These are phyloP conservation scores for Hypoxylon intermedium DNA, from an alignment of 495 filamentous ascomycete species.

Conservation along the genomic window DNA sequence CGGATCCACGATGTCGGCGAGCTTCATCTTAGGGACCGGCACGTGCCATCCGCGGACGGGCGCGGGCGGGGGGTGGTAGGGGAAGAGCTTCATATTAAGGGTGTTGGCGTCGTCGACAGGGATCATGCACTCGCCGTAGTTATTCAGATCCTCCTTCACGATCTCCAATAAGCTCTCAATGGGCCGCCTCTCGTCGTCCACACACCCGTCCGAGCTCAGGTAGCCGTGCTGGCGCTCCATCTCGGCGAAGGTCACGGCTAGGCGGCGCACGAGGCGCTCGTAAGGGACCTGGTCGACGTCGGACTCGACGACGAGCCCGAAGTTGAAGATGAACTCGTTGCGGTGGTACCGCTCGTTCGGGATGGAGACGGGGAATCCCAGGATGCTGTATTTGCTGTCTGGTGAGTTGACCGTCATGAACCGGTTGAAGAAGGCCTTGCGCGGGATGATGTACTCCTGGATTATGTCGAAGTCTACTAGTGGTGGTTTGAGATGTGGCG, in stretches of 20 bases:
- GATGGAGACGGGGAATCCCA: slow-evolving; percentile 90
- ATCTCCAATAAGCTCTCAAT: slow-evolving; percentile 87
- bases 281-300: slow-evolving; percentile 71
- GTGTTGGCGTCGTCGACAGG: slow-evolving; percentile 93
- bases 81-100: slow-evolving; percentile 95
- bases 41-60: slow-evolving; percentile 86
- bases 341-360: slow-evolving; percentile 75
- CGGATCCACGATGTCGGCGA: slow-evolving; percentile 72
- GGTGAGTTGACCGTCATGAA: slow-evolving; percentile 78
- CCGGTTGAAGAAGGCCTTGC: slow-evolving; percentile 87
- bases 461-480: slow-evolving; percentile 85
- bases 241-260: slow-evolving; percentile 83
- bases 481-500: slow-evolving; percentile 62
- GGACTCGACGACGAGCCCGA: slow-evolving; percentile 78
- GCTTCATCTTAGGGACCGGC: slow-evolving; percentile 84
- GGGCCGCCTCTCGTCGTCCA: slow-evolving; percentile 59
- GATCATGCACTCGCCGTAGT: slow-evolving; percentile 98
- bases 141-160: slow-evolving; percentile 92
- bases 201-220: slow-evolving; percentile 62
- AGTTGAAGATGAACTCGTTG: slow-evolving; percentile 99
- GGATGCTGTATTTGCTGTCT: slow-evolving; percentile 76
- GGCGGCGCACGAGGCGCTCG: slow-evolving; percentile 81
- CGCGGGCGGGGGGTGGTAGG: slow-evolving; percentile 77
- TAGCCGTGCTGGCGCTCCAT: slow-evolving; percentile 88
- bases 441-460: slow-evolving; percentile 89